A percentile compares a stretch with the other conserved stretches of the same genome.
Evolutionary conservation across 2,329 filamentous ascomycete genomes (phyloP).

Genomic region (Aspergillus nomiae): DNA sequence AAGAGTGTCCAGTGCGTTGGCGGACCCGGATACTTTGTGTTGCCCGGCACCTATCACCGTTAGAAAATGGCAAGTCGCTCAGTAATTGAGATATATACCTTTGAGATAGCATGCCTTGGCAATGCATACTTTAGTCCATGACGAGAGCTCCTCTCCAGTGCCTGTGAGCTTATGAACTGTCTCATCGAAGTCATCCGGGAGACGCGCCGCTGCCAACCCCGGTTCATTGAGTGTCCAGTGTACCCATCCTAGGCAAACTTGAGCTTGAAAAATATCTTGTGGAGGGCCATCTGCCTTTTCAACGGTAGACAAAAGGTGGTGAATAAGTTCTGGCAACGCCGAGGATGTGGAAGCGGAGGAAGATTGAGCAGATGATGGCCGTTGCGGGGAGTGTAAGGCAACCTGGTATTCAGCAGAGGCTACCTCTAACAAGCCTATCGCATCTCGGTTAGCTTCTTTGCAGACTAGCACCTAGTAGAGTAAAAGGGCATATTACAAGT

Average conservation of each 20-base stretch:
- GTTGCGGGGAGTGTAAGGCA: constrained; percentile 53
- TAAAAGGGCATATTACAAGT: constrained; percentile 64
- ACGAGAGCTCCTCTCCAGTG: constrained; percentile 56
- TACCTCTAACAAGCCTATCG: constrained; percentile 66
- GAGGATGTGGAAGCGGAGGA: constrained; percentile 43
- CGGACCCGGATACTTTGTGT: constrained; percentile 41
- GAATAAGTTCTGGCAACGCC: constrained; percentile 45
- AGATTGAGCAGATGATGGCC: constrained; percentile 31
- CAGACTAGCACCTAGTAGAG: constrained; percentile 9
- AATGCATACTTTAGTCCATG: constrained; percentile 82
- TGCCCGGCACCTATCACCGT: constrained; percentile 46
- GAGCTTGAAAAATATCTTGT: constrained; percentile 73
- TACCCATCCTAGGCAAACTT: constrained; percentile 81
- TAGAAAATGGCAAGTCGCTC: constrained; percentile 12
- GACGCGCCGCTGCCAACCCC: constrained; percentile 57
- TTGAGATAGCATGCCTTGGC: constrained; percentile 78
- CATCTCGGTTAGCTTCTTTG: background rate
- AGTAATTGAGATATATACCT: constrained; percentile 53
- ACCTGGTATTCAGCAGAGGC: constrained; percentile 70
- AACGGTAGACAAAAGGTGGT: constrained; percentile 52
- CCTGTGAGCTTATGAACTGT: constrained; percentile 56
- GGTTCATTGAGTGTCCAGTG: constrained; percentile 77
- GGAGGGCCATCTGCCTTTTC: constrained; percentile 56
- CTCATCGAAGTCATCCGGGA: constrained; percentile 66
- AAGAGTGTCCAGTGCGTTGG: constrained; percentile 69